Base-by-base conservation (phyloP, 352 stramenopile species). In the Chrysophaeum taylorii region DNA sequence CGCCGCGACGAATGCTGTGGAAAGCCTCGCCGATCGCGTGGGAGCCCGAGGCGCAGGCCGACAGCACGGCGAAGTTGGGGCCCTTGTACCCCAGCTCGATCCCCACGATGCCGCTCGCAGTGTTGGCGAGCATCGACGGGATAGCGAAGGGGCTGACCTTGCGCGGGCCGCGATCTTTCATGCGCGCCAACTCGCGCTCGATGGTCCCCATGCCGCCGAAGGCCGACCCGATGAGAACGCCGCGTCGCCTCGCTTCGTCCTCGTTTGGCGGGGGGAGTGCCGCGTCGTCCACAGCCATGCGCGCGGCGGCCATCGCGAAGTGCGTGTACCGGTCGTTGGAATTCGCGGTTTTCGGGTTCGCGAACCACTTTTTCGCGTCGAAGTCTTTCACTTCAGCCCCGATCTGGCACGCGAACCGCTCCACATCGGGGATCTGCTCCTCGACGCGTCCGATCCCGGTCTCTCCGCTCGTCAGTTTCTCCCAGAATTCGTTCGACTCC, bases 1-100 rank as follows among this genome's bases (percentile, higher is more conserved):
- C 36, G 69, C 81, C 81, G 70, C 83, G 74, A 0, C 68, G 70
- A 67, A 88, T 87, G 81, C 9, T 31, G 27, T 15, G 52, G 9
- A 89, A 87, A 25, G 80, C 81, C 29, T 64, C 43, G 14, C 94
- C 93, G 70, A 99, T 98, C 67, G 91, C 94, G 76, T 99, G 94
- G 36, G 89, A 96, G 35, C 92, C 94, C 48, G 89, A 96, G 23
- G 95, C 93, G 75, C 95, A 99, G 0, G 95, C 95, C 21, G 92
- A 98, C 36, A 94, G 89, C 68, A 96, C 90, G 64, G 91, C 92
- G 77, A 97, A 96, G 73, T 97, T 98, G 4, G 95, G 95, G 41
- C 95, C 95, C 82, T 94, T 71, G 60, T 76, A 82, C 37, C 82
- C 81, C 68, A 78, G 79, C 81, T 89, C 85, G 71, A 92, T 92